Evolutionary conservation across 257 asterid genomes (phyloP).

Genomic region (Cruciata laevipes): DNA sequence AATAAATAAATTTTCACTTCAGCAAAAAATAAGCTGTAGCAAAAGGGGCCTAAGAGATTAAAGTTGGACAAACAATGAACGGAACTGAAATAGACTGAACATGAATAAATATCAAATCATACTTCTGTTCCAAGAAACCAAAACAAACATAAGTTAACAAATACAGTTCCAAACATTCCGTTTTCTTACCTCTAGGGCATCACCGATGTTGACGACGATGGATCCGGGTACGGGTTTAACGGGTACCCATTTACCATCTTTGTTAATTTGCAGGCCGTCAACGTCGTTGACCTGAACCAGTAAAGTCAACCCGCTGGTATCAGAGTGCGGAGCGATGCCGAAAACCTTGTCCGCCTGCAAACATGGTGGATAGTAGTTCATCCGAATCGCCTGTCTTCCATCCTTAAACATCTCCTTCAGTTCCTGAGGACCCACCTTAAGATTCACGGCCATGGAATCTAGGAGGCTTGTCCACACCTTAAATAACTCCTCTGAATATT

Average conservation of each 20-base stretch:
- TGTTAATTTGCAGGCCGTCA: conserved; percentile 27
- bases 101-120: too few species aligned
- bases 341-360: background rate
- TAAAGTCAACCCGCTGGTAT: background rate
- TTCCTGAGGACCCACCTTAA: background rate
- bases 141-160: too few species aligned
- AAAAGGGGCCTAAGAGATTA: too few species aligned
- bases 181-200: conserved; percentile 21
- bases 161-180: too few species aligned
- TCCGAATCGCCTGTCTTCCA: background rate
- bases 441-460: background rate
- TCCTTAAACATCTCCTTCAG: background rate
- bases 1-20: too few species aligned
- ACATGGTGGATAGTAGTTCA: background rate
- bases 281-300: background rate
- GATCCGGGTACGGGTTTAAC: conserved; percentile 23
- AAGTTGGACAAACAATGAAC: too few species aligned
- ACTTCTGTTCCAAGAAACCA: too few species aligned
- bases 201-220: conserved; percentile 32
- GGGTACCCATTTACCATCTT: conserved; percentile 20
- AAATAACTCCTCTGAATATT: background rate
- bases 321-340: background rate
- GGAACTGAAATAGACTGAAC: too few species aligned
- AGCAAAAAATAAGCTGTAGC: too few species aligned
- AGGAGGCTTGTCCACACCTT: background rate